A percentile compares a stretch with the other conserved stretches of the same genome.
These are phyloP conservation scores for Lecanicillium sp. DNA, from an alignment of 2,329 filamentous ascomycete species.

Conservation along the genomic window DNA sequence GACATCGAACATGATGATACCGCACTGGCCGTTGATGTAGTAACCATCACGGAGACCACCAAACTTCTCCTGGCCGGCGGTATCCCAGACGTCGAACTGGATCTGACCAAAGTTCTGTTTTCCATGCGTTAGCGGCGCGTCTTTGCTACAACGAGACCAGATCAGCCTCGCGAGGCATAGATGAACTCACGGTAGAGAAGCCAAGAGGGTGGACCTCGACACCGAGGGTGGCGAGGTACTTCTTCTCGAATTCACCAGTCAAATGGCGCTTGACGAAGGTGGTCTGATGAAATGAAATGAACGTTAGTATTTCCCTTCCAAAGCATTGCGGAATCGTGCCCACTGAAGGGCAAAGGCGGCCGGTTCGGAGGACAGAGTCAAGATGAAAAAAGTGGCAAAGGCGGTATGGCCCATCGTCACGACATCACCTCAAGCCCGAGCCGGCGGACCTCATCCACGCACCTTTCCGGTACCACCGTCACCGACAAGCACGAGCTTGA, in stretches of 20 bases:
- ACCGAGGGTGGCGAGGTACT: slow-evolving; percentile 99
- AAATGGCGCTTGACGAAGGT: slow-evolving; percentile 99
- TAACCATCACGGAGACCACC: slow-evolving; percentile 98
- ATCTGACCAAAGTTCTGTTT: slow-evolving; percentile 84
- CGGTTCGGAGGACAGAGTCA: too few relatives aligned
- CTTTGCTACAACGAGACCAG: slow-evolving; percentile 10
- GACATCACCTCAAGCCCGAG: too few relatives aligned
- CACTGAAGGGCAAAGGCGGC: not conserved
- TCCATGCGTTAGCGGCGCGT: slow-evolving; percentile 17
- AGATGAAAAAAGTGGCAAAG: not conserved
- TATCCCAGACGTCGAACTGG: slow-evolving; percentile 99
- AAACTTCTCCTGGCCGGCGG: slow-evolving; percentile 98
- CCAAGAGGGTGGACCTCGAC: slow-evolving; percentile 98
- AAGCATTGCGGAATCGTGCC: slow-evolving; percentile 1
- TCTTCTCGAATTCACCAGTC: slow-evolving; percentile 99
- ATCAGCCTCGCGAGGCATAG: slow-evolving; percentile 4
- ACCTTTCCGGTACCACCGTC: slow-evolving; percentile 99
- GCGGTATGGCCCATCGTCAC: too few relatives aligned
- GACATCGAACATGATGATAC: slow-evolving; percentile 99
- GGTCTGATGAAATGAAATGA: slow-evolving; percentile 52
- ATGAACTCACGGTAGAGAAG: slow-evolving; percentile 83
- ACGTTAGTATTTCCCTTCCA: slow-evolving; percentile 11
- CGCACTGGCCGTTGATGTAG: slow-evolving; percentile 99
- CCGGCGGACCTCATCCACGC: slow-evolving; percentile 13
- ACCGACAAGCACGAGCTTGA: slow-evolving; percentile 99